Conservation (phyloP, 108 stramenopile species). For the Nitzschia inconspicua region DNA sequence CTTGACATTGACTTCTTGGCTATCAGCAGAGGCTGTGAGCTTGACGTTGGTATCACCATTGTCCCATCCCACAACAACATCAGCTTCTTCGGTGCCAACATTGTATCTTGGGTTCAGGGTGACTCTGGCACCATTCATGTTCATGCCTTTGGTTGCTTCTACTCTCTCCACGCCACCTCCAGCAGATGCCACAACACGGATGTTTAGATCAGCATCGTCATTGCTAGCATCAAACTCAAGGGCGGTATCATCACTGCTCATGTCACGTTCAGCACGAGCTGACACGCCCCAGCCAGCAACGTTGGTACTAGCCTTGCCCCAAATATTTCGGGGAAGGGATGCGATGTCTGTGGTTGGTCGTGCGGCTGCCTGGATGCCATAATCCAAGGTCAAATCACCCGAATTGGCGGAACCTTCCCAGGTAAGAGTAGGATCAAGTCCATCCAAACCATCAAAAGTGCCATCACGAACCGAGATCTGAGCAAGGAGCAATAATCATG, state of each 20-base stretch:
- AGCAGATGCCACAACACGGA: slow-evolving; percentile 40
- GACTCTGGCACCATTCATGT: slow-evolving; percentile 66
- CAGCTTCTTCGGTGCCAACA: slow-evolving; percentile 43
- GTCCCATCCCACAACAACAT: slow-evolving; percentile 73
- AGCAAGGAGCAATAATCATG: not conserved
- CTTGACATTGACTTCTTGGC: slow-evolving; percentile 54
- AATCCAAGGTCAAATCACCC: slow-evolving; percentile 34
- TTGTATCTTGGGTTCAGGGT: slow-evolving; percentile 82
- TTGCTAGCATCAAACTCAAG: slow-evolving; percentile 64
- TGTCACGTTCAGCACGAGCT: slow-evolving; percentile 43
- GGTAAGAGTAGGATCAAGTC: slow-evolving; percentile 61
- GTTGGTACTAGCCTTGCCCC: slow-evolving; percentile 56
- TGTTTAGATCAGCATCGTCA: slow-evolving; percentile 55
- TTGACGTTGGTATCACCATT: slow-evolving; percentile 52
- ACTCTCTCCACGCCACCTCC: slow-evolving; percentile 39
- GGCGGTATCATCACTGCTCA: slow-evolving; percentile 1
- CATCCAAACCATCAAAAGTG: slow-evolving; percentile 62
- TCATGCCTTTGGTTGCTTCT: slow-evolving; percentile 78
- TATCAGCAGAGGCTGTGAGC: slow-evolving; percentile 57
- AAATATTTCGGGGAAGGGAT: slow-evolving; percentile 62
- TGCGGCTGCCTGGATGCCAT: slow-evolving; percentile 61
- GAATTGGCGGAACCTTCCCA: slow-evolving; percentile 34
- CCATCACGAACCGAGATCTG: slow-evolving; percentile 72
- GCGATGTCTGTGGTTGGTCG: slow-evolving; percentile 63
- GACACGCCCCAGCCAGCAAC: slow-evolving; percentile 54